These are phyloP conservation scores for Ustilago bromivora DNA, from an alignment of 1,284 basidiomycete species.

Conservation along the genomic window DNA sequence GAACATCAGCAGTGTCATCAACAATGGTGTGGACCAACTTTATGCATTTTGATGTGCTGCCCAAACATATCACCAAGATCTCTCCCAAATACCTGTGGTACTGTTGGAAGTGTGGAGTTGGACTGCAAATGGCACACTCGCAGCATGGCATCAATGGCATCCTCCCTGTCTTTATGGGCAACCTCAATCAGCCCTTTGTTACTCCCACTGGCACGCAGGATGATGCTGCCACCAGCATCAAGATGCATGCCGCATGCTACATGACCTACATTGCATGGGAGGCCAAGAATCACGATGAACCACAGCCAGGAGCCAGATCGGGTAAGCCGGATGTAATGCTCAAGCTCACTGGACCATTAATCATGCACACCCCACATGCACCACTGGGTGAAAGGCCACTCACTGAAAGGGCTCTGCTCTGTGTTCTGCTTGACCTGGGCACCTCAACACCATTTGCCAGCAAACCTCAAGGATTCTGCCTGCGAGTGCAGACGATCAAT, in stretches of 20 bases:
- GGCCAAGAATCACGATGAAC: constrained; percentile 7
- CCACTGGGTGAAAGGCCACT: neutral
- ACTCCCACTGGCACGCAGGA: neutral
- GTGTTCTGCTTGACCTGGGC: constrained; percentile 16
- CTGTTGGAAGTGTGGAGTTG: constrained; percentile 40
- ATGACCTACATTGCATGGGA: constrained; percentile 33
- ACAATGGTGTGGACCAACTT: constrained; percentile 13
- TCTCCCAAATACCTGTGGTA: constrained; percentile 29
- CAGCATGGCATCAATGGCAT: constrained; percentile 31
- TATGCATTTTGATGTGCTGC: constrained; percentile 35
- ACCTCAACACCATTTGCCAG: neutral
- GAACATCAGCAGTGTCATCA: neutral
- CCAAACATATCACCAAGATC: neutral
- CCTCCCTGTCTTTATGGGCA: constrained; percentile 26
- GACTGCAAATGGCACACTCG: constrained; percentile 8
- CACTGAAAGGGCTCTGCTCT: constrained; percentile 8
- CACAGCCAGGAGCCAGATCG: neutral
- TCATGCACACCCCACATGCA: neutral
- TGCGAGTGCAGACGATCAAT: neutral
- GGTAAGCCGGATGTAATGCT: neutral
- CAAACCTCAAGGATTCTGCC: neutral
- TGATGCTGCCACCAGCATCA: neutral
- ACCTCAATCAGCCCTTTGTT: constrained; percentile 9
- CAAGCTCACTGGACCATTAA: constrained; percentile 5
- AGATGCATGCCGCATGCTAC: neutral